Evolutionary conservation across 2,329 filamentous ascomycete species (phyloP).

Genomic region (Trichoderma asperellum): DNA sequence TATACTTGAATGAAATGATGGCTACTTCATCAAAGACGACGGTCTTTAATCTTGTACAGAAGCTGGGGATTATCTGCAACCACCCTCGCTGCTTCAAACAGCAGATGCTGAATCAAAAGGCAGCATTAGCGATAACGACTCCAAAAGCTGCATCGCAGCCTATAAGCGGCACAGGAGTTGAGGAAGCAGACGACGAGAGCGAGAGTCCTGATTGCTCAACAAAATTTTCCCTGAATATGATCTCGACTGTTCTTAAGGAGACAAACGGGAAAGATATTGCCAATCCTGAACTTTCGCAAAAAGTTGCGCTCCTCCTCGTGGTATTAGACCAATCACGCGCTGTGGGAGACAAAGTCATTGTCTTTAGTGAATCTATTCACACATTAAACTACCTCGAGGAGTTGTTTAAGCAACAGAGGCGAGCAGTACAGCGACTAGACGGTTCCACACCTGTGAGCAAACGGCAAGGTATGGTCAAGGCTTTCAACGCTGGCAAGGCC

Average conservation of each 20-base stretch:
- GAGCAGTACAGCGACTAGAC: constrained; percentile 65
- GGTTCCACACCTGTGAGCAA: constrained; percentile 60
- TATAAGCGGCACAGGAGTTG: neutral
- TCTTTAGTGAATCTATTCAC: constrained; percentile 76
- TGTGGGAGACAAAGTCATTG: constrained; percentile 71
- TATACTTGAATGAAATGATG: constrained; percentile 44
- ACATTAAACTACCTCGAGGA: constrained; percentile 71
- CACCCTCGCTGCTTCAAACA: constrained; percentile 55
- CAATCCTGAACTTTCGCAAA: constrained; percentile 64
- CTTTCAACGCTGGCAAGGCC: constrained; percentile 70
- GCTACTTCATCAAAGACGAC: constrained; percentile 23
- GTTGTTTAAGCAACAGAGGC: constrained; percentile 54
- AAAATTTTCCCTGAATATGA: constrained; percentile 36
- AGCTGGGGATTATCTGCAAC: constrained; percentile 55
- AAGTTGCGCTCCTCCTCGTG: constrained; percentile 66
- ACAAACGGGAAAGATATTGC: constrained; percentile 48
- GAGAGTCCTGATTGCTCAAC: neutral
- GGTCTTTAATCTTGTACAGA: constrained; percentile 43
- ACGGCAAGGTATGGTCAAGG: constrained; percentile 67
- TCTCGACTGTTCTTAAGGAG: constrained; percentile 41
- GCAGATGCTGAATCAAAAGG: constrained; percentile 35
- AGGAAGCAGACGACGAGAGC: neutral
- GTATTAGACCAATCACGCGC: constrained; percentile 69
- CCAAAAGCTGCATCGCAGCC: constrained; percentile 9
- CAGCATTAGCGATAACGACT: neutral